phyloP scores from a whole-genome alignment of 495 filamentous ascomycete genomes.

The Penicillium nucicola region DNA sequence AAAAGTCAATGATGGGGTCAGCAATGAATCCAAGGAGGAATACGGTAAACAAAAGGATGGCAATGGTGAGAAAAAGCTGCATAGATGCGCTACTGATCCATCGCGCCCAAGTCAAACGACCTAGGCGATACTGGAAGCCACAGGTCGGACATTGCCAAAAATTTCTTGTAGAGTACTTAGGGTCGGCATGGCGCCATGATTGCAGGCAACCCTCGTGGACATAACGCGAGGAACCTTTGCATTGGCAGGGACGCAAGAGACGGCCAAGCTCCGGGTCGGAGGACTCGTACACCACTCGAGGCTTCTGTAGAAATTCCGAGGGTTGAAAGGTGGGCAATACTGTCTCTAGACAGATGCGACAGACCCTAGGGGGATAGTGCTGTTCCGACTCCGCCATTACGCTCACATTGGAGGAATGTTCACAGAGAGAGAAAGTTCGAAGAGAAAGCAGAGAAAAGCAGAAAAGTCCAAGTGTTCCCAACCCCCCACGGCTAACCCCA shows the following conservation, averaged over 20 bases:
- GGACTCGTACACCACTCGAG: conserved; percentile 73
- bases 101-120: conserved; percentile 70
- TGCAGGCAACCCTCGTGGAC: conserved; percentile 94
- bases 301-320: conserved; percentile 58
- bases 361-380: conserved; percentile 68
- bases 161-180: conserved; percentile 59
- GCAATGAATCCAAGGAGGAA: conserved; percentile 87
- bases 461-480: conserved; percentile 14
- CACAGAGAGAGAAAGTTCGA: not conserved
- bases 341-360: conserved; percentile 89
- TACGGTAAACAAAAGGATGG: conserved; percentile 64
- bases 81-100: conserved; percentile 66
- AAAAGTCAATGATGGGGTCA: conserved; percentile 88
- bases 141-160: conserved; percentile 92
- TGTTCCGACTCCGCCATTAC: conserved; percentile 28
- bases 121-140: conserved; percentile 76
- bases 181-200: conserved; percentile 76
- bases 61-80: conserved; percentile 63
- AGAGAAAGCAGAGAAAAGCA: conserved; percentile 10
- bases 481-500: conserved; percentile 16
- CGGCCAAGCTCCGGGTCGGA: conserved; percentile 70
- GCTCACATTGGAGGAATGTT: conserved; percentile 9
- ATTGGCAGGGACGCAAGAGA: conserved; percentile 88
- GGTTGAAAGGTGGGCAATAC: conserved; percentile 75
- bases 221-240: conserved; percentile 88